phyloP scores from a whole-genome alignment of 805 yeast species.

The Kazachstania kunashirensis region DNA sequence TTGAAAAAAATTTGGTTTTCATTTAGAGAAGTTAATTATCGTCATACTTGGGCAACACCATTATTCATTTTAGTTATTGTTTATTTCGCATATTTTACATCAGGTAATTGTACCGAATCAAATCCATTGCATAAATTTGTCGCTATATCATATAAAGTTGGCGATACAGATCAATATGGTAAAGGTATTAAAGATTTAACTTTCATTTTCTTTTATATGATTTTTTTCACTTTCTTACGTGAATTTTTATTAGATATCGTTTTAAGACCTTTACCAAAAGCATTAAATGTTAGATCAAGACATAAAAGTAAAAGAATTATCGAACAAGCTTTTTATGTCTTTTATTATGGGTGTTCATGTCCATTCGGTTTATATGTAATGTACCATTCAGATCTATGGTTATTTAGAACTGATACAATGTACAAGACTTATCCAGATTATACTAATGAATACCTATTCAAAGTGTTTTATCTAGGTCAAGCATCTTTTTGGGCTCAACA shows the following conservation, averaged over 20 bases:
- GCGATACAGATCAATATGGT: slow-evolving; percentile 58
- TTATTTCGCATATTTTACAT: slow-evolving; percentile 39
- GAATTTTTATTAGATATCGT: slow-evolving; percentile 83
- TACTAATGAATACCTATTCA: slow-evolving; percentile 58
- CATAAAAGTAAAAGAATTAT: slow-evolving; percentile 68
- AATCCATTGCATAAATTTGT: slow-evolving; percentile 60
- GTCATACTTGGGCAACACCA: slow-evolving; percentile 67
- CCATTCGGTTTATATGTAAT: slow-evolving; percentile 86
- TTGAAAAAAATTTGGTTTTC: slow-evolving; percentile 47
- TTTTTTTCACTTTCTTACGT: slow-evolving; percentile 81
- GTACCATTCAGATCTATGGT: slow-evolving; percentile 80
- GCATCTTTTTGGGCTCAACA: slow-evolving; percentile 99
- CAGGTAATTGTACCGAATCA: slow-evolving; percentile 47
- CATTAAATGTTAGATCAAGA: slow-evolving; percentile 30
- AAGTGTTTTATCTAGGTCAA: slow-evolving; percentile 78
- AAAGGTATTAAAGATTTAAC: slow-evolving; percentile 79
- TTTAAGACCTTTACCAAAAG: slow-evolving; percentile 62
- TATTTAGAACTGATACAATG: slow-evolving; percentile 73
- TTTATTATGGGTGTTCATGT: slow-evolving; percentile 72
- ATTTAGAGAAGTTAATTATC: slow-evolving; percentile 34
- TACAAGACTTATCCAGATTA: slow-evolving; percentile 78
- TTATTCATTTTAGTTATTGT: slow-evolving; percentile 37
- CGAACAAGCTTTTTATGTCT: slow-evolving; percentile 83
- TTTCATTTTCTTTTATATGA: slow-evolving; percentile 70
- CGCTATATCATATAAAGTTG: slow-evolving; percentile 52